phyloP scores from a whole-genome alignment of 1,284 basidiomycete genomes.

The Puccinia horiana region DNA sequence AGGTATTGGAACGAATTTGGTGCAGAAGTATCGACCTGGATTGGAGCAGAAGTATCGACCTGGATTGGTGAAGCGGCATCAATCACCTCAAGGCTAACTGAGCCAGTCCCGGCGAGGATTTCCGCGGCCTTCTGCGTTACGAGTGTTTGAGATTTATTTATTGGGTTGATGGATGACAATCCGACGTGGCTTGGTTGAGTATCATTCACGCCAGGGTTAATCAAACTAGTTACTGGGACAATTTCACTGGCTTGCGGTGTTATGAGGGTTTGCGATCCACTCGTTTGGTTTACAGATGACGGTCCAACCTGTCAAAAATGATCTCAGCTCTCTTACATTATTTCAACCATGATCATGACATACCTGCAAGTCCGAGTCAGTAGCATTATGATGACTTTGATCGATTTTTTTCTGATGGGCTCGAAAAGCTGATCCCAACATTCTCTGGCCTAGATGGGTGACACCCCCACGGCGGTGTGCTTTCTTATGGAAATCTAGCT shows the following conservation, averaged over 20 bases:
- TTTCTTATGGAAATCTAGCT: conserved; percentile 4
- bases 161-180: background rate
- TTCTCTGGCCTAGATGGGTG: background rate
- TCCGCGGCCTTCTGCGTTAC: background rate
- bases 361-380: background rate
- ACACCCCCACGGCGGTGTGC: background rate
- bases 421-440: background rate
- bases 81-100: background rate
- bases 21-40: background rate
- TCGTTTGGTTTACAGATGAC: background rate
- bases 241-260: no score
- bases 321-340: background rate
- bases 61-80: background rate
- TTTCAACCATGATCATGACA: background rate
- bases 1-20: background rate
- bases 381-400: background rate
- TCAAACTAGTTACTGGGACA: no score
- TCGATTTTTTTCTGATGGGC: conserved; percentile 4
- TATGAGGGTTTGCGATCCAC: background rate
- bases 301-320: background rate
- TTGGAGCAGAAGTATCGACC: background rate
- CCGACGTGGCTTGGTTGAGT: background rate
- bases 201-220: background rate
- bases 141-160: background rate
- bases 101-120: background rate